Conservation (phyloP, 352 stramenopile species). For the Bremia lactucae region DNA sequence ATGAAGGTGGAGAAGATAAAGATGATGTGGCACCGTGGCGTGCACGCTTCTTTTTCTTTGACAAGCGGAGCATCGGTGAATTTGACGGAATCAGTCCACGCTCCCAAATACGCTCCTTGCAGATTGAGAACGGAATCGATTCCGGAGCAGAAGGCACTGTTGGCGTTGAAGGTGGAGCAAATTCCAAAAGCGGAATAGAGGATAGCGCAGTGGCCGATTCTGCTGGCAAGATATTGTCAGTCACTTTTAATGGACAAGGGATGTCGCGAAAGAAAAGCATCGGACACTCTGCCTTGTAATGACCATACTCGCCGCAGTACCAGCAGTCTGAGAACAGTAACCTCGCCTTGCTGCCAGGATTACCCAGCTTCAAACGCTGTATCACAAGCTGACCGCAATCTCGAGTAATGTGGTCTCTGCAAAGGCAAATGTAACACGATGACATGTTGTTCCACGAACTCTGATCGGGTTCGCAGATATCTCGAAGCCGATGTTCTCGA, state of each 20-base stretch:
- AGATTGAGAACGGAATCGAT: slow-evolving; percentile 7
- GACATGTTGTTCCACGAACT: slow-evolving; percentile 36
- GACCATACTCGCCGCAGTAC: slow-evolving; percentile 64
- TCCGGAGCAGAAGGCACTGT: slow-evolving; percentile 5
- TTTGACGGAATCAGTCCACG: slow-evolving; percentile 17
- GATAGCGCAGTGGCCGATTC: slow-evolving; percentile 7
- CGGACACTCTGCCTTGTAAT: slow-evolving; percentile 67
- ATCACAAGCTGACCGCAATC: slow-evolving; percentile 36
- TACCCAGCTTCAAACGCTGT: slow-evolving; percentile 7
- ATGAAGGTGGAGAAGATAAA: slow-evolving; percentile 13
- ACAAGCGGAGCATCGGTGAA: slow-evolving; percentile 22
- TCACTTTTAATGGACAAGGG: slow-evolving; percentile 17
- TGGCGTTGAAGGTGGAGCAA: slow-evolving; percentile 10
- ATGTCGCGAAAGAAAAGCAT: slow-evolving; percentile 54
- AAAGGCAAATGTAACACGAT: slow-evolving; percentile 58
- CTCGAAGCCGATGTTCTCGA: slow-evolving; percentile 31
- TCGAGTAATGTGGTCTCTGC: slow-evolving; percentile 37
- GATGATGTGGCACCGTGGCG: slow-evolving; percentile 35
- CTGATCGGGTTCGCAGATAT: slow-evolving; percentile 40
- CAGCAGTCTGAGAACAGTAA: slow-evolving; percentile 47
- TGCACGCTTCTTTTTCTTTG: slow-evolving; percentile 57
- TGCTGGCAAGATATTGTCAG: slow-evolving; percentile 4
- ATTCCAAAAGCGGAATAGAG: slow-evolving; percentile 1
- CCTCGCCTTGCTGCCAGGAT: slow-evolving; percentile 6
- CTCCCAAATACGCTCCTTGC: slow-evolving; percentile 26